These are phyloP conservation scores for Physaria fendleri DNA, from an alignment of 345 rosid genomes.

Conservation along the genomic window DNA sequence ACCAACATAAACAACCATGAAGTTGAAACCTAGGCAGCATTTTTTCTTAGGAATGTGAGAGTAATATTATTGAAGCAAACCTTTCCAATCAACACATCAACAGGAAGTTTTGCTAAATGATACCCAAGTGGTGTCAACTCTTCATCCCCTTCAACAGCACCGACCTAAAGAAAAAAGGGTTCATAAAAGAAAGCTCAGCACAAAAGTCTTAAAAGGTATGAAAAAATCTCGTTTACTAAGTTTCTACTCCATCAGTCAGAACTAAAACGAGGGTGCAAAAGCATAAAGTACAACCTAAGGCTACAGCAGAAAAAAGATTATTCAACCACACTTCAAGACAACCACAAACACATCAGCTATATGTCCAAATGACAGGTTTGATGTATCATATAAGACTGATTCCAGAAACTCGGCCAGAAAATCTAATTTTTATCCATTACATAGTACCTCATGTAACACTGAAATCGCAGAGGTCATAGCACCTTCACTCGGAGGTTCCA, in stretches of 20 bases:
- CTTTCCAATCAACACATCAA: conserved; percentile 88
- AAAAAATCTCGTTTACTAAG: neutral
- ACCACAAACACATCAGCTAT: conserved; percentile 7
- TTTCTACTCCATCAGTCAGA: neutral
- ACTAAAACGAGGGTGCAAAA: neutral
- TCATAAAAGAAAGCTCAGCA: conserved; percentile 7
- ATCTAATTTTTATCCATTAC: neutral
- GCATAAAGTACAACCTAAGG: neutral
- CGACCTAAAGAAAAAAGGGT: conserved; percentile 48
- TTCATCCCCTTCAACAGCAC: conserved; percentile 87
- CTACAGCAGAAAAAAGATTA: neutral
- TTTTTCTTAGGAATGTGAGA: neutral
- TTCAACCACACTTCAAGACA: neutral
- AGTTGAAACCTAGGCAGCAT: neutral
- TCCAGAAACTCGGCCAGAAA: neutral
- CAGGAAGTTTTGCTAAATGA: conserved; percentile 92
- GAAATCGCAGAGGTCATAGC: conserved; percentile 78
- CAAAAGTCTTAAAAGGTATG: neutral
- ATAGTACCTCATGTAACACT: conserved; percentile 66
- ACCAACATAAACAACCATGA: neutral
- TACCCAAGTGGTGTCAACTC: conserved; percentile 90
- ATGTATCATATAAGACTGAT: conserved; percentile 5
- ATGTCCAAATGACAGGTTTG: neutral
- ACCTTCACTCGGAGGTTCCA: conserved; percentile 87
- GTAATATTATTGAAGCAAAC: conserved; percentile 26